Conservation (phyloP, 2,329 filamentous ascomycete genomes). For the Colletotrichum phormii region DNA sequence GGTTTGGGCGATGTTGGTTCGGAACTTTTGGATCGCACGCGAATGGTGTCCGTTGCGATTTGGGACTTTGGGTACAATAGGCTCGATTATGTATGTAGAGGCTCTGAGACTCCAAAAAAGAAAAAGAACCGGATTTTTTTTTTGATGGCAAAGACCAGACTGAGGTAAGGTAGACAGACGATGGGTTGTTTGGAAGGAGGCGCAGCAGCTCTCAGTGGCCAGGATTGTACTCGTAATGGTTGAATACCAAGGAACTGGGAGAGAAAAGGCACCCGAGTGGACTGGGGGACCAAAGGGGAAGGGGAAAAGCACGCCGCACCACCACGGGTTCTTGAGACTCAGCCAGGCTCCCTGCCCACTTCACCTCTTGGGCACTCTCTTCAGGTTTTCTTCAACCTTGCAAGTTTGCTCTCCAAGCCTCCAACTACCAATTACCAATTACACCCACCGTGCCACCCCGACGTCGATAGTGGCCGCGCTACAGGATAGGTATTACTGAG, state of each 20-base stretch:
- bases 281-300: not conserved
- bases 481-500: not conserved
- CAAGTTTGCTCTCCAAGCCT: not conserved
- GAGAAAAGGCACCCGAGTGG: not conserved
- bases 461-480: constrained; percentile 11
- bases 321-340: constrained; percentile 1
- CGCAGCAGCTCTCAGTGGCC: constrained; percentile 32
- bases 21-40: not conserved
- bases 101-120: not conserved
- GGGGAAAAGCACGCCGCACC: not conserved
- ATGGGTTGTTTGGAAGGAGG: constrained; percentile 18
- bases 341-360: constrained; percentile 16
- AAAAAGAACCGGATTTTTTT: not conserved
- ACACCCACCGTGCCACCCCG: not conserved
- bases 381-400: not conserved
- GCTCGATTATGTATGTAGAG: constrained; percentile 2
- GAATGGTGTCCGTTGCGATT: not conserved
- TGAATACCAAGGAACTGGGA: not conserved
- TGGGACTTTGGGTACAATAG: not conserved
- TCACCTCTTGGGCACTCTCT: not conserved
- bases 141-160: not conserved
- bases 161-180: not conserved
- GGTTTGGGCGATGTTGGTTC: constrained; percentile 3
- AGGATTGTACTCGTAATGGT: constrained; percentile 21
- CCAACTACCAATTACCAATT: not conserved